Base-by-base conservation (phyloP, 2,329 filamentous ascomycete species). In the Trichoderma sp. region DNA sequence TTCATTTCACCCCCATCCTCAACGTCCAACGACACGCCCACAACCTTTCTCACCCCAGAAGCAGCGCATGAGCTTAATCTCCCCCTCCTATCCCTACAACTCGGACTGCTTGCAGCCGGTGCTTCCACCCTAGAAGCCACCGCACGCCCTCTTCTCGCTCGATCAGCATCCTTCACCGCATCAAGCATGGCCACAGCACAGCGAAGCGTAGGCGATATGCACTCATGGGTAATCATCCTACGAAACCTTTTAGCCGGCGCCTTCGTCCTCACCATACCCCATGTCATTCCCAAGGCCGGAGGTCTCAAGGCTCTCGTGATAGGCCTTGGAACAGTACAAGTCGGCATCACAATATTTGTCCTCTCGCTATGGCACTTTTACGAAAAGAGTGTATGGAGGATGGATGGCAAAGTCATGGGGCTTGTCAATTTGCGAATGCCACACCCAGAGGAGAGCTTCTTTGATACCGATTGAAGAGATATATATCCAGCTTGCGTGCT, bases 161-260 rank as follows among this genome's bases (percentile, higher is more conserved):
- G 85, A n/a, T 89, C 87, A 38, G 86, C 87, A 8, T 85, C 85
- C 63, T 89, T 87, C 77, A 89, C 87, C 0, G 86, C 84, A 3
- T 83, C 86, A 6, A 89, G 85, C 79, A 82, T 89, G 29, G 82
- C 82, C n/a, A 81, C 85, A 14, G 84, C 85, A 29, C 83, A 88
- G 71, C 85, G 87, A 35, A 87, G 84, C 78, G 85, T 85, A 18
- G 83, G 83, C 16, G 87, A 89, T 77, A 89, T 90, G 88, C 81
- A 84, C 31, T 85, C 83, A 4, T 85, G 83, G 35, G 82, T 88
- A 3, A 76, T 81, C 2, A 82, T 85, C 50, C 84, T 86, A 81
- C 84, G 86, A 27, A 83, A 81, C 14, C 64, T 88, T 18, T 78
- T 83, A 5, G 83, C 84, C 0, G 88, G 87, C 6, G 80, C 84